Base-by-base conservation (phyloP, 148 eudicot species). In the Camellia granthamiana region DNA sequence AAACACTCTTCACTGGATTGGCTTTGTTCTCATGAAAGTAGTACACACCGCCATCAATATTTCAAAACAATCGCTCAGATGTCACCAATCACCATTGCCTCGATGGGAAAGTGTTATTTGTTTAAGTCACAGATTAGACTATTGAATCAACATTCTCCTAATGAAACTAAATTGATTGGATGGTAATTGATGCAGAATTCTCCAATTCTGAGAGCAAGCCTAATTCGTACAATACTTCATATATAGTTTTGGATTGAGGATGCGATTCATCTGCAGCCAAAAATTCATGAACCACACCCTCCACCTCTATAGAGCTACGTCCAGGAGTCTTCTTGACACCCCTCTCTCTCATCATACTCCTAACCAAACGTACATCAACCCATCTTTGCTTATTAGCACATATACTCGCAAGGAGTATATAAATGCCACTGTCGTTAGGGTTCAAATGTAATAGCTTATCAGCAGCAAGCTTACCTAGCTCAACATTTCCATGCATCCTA, bases 251-350 rank as follows among this genome's bases (percentile, higher is more conserved):
- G 6, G 93, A 87, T 47, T 72, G 84, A 72, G 91, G 91, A 79
- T 92, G 97, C 21, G 91, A 87, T 76, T 89, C 84, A 81, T 92
- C 91, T 59, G 89, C 90, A 49, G 81, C 93, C 64, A 86, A 82
- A 83, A 92, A 90, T 60, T 90, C 93, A 69, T 89, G 91, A 65
- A 81, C 86, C 79, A 83, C 62, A 62, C 93, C 93, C 83, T 86
- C 91, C 67, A 92, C 87, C 84, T 90, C 97, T 54, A 92, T 87
- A 23, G 74, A 85, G 84, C 97, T 92, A 78, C 88, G 81, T n/a
- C 97, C 97, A 7, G 87, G 92, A 62, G 83, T 90, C 86, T 92
- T 92, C 87, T 82, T 89, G 9, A 90, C 77, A 71, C 97, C 92
- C 65, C 84, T 90, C 61, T 84, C 90, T 82, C 89, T 86, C 97